Conservation (phyloP, 352 stramenopile genomes). For the Pythium phragmiticola region DNA sequence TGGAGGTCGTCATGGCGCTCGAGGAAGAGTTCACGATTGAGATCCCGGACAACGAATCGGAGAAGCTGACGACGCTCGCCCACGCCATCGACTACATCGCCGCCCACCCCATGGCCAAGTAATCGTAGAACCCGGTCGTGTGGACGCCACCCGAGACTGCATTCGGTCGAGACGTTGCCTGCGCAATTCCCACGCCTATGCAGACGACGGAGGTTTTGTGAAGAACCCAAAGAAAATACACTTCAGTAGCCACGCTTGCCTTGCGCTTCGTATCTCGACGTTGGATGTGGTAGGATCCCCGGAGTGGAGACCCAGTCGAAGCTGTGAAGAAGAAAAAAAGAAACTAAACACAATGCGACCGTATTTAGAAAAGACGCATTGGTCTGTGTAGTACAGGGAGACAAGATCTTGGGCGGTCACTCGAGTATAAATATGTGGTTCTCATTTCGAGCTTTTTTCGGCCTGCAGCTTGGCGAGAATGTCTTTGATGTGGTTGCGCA, state of each 20-base stretch:
- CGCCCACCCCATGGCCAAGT: slow-evolving; percentile 99
- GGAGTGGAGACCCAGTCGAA: neutral
- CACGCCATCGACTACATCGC: slow-evolving; percentile 99
- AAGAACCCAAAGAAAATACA: slow-evolving; percentile 1
- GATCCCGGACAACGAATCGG: slow-evolving; percentile 99
- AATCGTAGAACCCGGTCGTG: slow-evolving; percentile 39
- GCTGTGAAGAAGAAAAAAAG: slow-evolving; percentile 6
- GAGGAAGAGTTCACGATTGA: slow-evolving; percentile 99
- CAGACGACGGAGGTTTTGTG: neutral
- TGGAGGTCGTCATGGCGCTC: slow-evolving; percentile 98
- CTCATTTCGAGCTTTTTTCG: slow-evolving; percentile 37
- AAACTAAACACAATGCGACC: slow-evolving; percentile 11
- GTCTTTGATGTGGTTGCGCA: slow-evolving; percentile 85
- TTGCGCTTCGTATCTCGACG: neutral
- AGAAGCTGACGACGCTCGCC: slow-evolving; percentile 97
- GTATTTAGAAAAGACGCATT: slow-evolving; percentile 14
- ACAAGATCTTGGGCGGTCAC: too few species aligned
- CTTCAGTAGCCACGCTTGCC: slow-evolving; percentile 1
- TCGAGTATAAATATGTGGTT: slow-evolving; percentile 18
- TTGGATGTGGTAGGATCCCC: neutral
- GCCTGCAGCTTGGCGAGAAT: slow-evolving; percentile 70
- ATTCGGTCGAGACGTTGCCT: neutral
- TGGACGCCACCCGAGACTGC: neutral
- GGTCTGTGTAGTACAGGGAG: neutral
- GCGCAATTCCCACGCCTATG: neutral